Evolutionary conservation across 768 basidiomycete species (phyloP).

Genomic region (Termitomyces sp.): DNA sequence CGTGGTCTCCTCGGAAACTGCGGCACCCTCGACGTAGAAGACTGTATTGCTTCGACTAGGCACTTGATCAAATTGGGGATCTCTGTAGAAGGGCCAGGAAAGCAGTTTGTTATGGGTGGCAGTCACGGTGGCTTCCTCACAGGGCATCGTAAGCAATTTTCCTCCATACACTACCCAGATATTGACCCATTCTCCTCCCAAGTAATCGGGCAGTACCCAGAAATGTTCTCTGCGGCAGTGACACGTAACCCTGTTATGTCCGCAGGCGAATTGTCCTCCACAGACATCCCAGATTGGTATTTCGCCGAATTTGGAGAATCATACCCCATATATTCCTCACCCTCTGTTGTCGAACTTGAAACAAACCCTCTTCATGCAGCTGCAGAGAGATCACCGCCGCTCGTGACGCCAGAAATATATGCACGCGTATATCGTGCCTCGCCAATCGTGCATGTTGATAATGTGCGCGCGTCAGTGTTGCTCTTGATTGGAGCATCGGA

Average conservation of each 20-base stretch:
- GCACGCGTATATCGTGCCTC: constrained; percentile 45
- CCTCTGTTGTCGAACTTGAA: constrained; percentile 15
- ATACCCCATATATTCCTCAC: constrained; percentile 37
- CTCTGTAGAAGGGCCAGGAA: constrained; percentile 45
- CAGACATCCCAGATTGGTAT: constrained; percentile 75
- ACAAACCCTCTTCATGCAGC: background rate
- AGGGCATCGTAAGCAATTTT: constrained; percentile 47
- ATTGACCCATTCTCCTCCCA: background rate
- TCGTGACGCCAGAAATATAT: constrained; percentile 47
- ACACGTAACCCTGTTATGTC: constrained; percentile 73
- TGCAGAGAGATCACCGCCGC: constrained; percentile 20
- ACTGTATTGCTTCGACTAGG: constrained; percentile 54
- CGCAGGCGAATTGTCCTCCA: constrained; percentile 49
- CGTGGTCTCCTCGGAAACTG: constrained; percentile 55
- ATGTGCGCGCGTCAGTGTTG: constrained; percentile 52
- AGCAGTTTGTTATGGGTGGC: constrained; percentile 60
- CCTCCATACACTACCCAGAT: constrained; percentile 15
- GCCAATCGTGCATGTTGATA: constrained; percentile 54
- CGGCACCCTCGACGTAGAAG: constrained; percentile 63
- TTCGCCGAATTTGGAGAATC: constrained; percentile 45
- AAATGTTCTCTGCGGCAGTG: constrained; percentile 59
- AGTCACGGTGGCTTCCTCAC: constrained; percentile 71
- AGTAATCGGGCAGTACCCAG: constrained; percentile 67
- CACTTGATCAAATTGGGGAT: constrained; percentile 52
- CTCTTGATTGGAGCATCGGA: constrained; percentile 64